Evolutionary conservation across 257 asterid genomes (phyloP), one percentile per base, ranked within the genome.

Genomic region (Solanum boliviense): DNA sequence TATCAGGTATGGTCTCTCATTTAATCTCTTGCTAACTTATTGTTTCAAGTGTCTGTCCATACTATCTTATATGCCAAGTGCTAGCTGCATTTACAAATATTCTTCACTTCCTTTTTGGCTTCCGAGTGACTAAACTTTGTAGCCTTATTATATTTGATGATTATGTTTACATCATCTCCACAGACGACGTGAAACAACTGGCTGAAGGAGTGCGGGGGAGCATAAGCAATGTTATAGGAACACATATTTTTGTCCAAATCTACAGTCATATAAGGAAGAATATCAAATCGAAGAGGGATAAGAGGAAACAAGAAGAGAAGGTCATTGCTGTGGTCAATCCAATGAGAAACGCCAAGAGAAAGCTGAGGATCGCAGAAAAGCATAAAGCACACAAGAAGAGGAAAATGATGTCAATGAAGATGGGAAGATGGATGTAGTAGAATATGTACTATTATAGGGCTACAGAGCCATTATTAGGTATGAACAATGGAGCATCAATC

Each of bases 311-410:
- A n/a, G 98, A 89, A 88, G 98, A 92, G 58, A 96, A 94, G 92
- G 88, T 93, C 6, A 94, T 94, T 95, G 98, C 99, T 27, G 99
- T 96, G 29, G 97, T 95, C 13, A 93, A 97, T 91, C 99, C 99
- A 9, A 65, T 65, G 83, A 91, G 98, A 85, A 96, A 95, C 27
- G 99, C 99, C 68, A 96, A 97, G 95, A 94, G 99, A 90, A 97
- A 97, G 89, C 92, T 94, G 60, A 93, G 95, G 89, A 87, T 90
- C 13, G 96, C 99, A 27, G 96, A 92, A 21, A 97, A 96, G 94
- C 95, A 95, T 84, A 92, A 88, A 70, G 95, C 92, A 81, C 91
- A 96, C 92, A 97, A 97, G 96, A 97, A 88, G 84, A 91, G 99
- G 92, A 97, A 95, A 91, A 91, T 95, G 73, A 92, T 89, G 92